Evolutionary conservation across 2,329 filamentous ascomycete species (phyloP), one percentile per base, ranked within the genome.

Genomic region (Grosmannia penicillata): DNA sequence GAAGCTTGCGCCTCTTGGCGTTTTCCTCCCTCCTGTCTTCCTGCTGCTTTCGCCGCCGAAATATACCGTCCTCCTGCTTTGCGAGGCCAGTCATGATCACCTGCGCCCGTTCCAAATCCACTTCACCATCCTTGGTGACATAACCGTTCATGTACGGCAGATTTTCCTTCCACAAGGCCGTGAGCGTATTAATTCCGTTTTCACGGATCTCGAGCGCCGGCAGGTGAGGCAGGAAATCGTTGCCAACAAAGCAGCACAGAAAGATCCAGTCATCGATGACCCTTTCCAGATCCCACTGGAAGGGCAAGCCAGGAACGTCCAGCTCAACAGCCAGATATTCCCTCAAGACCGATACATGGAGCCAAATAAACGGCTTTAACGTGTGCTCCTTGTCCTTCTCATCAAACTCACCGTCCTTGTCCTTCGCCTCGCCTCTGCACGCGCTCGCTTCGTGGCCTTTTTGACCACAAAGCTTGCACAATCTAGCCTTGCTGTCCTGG

Each of bases 191-290:
- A 53, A 98, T 98, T 35, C 89, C 89, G 55, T 95, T 87, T 53
- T 98, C 91, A 43, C 91, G 77, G 56, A 98, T 96, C 57, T 96
- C 91, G 42, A 98, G 70, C 51, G 89, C 93, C n/a, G 91, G 91
- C 42, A 98, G 66, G 67, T 98, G 91, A 36, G 91, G 91, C 48
- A 98, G 63, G 62, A 98, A 98, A 64, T 98, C 93, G 59, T 98
- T 98, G 48, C 89, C 89, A 40, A 96, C 89, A 56, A 96, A 96
- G 63, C 93, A 96, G 62, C 89, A 96, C 77, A 96, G 91, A 57
- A 96, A 96, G 13, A 96, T 85, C 91, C 89, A 96, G 55, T 96
- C 89, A 58, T 96, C 91, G 42, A 96, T 73, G 21, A 87, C 87
- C 47, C 91, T 78, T 59, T 98, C 91, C 32, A 98, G 68, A 55